These are phyloP conservation scores for Elsinoe ampelina DNA, from an alignment of 2,329 filamentous ascomycete species.

Conservation along the genomic window DNA sequence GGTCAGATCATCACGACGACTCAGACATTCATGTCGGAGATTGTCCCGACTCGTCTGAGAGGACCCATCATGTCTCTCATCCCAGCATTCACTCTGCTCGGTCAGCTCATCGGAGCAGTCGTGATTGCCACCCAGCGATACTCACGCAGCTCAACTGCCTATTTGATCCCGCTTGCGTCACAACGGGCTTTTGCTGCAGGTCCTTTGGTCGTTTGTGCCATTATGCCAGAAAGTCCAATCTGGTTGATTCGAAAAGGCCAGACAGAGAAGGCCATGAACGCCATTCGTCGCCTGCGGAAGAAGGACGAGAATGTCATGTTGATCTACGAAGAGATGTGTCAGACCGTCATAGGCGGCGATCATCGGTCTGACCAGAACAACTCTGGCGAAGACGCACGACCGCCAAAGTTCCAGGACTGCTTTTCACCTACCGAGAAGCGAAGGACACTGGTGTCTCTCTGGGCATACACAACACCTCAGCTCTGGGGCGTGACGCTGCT, in stretches of 20 bases:
- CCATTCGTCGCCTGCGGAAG: conserved; percentile 18
- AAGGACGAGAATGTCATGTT: not conserved
- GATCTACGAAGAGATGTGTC: conserved; percentile 15
- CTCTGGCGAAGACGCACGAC: conserved; percentile 10
- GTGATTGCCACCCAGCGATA: conserved; percentile 32
- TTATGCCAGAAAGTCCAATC: conserved; percentile 45
- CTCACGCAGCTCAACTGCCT: conserved; percentile 25
- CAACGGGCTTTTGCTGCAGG: conserved; percentile 39
- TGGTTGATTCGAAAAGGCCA: conserved; percentile 38
- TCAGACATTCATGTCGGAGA: conserved; percentile 41
- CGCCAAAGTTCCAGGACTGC: conserved; percentile 25
- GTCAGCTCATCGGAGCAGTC: conserved; percentile 39
- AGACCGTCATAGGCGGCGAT: conserved; percentile 19
- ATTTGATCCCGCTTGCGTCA: conserved; percentile 35
- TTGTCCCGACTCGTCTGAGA: conserved; percentile 38
- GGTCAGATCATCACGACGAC: conserved; percentile 41
- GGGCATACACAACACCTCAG: conserved; percentile 25
- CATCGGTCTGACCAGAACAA: conserved; percentile 20
- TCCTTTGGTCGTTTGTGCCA: conserved; percentile 34
- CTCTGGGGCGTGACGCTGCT: conserved; percentile 30
- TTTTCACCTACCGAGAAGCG: conserved; percentile 29
- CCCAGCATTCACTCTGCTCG: conserved; percentile 41
- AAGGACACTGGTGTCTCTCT: conserved; percentile 31
- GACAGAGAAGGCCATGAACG: conserved; percentile 25
- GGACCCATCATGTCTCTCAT: conserved; percentile 42